Base-by-base conservation (phyloP, 208 protist species). In the Crithidia sp. region DNA sequence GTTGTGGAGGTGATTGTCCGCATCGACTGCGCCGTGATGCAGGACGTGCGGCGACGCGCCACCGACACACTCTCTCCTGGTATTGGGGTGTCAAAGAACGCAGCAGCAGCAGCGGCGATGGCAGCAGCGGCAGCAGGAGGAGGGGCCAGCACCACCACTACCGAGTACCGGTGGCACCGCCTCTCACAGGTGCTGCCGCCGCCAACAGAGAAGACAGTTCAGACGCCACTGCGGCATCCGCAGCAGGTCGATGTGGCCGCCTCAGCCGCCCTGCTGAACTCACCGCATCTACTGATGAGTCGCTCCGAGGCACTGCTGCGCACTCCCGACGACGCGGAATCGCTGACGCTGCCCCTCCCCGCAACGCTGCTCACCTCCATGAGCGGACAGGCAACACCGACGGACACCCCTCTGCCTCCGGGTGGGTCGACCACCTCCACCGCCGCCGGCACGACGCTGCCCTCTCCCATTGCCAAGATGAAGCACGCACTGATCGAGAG, bases 1-100 rank as follows among this genome's bases (percentile, higher is more conserved):
- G 78, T 87, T n/a, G 87, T 93, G 13, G 71, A 87, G 19, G 56
- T 85, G 16, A 66, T 95, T 19, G 62, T 90, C 41, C 70, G 77
- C 40, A 89, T 89, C 19, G 89, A 94, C 63, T 7, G 71, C 12
- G 19, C 47, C n/a, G 68, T 88, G 5, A 57, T 79, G 19, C n/a
- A 63, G 7, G 67, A 79, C 13, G 67, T 70, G 17, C 67, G 74
- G 3, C 60, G 28, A 9, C 74, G 74, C 40, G 67, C 67, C 14
- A 53, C 58, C 17, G 62, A 70, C 9, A 59, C 49, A 41, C 41
- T 70, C 19, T 10, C 65, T 5, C 52, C 53, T 13, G 65, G 65
- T 7, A 19, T 70, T 28, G 28, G 28, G 28, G 28, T 28, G 28
- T 28, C 28, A 28, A 28, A 28, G 28, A 28, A 28, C 28, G 28